Evolutionary conservation across 495 filamentous ascomycete species (phyloP), one percentile per base, ranked within the genome.

Genomic region (Endocarpon pusillum): DNA sequence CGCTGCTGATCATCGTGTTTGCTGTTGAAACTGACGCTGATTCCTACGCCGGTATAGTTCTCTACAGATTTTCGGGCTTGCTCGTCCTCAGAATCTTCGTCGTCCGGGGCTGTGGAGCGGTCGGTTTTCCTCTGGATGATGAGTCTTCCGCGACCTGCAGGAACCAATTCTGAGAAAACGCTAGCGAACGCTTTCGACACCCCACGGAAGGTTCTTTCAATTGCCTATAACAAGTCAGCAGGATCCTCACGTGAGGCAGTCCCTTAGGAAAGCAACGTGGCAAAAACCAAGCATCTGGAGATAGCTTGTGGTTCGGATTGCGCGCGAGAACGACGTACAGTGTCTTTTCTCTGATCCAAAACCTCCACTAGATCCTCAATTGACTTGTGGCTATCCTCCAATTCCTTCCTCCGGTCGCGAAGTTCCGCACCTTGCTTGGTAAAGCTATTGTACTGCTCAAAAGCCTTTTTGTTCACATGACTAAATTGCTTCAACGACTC

Each of bases 401-500:
- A 71, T 52, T 96, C 89, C 40, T 73, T 67, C 12, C 85, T 68
- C 31, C 89, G 78, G 40, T 78, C 77, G 0, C 75, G 75, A 5
- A 99, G 64, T 3, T 71, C 73, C 31, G 92, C 82, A 3, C 87
- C 76, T 52, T 94, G 83, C 36, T 74, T 78, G 14, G 87, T 94
- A 55, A 96, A 96, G 55, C 73, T 91, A 57, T 84, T 87, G 64
- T 94, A 96, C 54, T 99, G 89, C 54, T 99, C 91, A 42, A 94
- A 92, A 0, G 89, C 89, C 54, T 99, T 99, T 60, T 96, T 99
- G 68, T 99, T 99, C 49, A 99, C 83, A 46, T 93, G 81, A 21
- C 78, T 79, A 61, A 86, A 96, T 49, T 94, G 93, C 58, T 96
- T 96, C 27, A 99, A 64, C 0, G 76, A 70, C 38, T 94, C 83